Evolutionary conservation across 2,329 filamentous ascomycete species (phyloP).

Genomic region (Trichoderma cornu-damae): DNA sequence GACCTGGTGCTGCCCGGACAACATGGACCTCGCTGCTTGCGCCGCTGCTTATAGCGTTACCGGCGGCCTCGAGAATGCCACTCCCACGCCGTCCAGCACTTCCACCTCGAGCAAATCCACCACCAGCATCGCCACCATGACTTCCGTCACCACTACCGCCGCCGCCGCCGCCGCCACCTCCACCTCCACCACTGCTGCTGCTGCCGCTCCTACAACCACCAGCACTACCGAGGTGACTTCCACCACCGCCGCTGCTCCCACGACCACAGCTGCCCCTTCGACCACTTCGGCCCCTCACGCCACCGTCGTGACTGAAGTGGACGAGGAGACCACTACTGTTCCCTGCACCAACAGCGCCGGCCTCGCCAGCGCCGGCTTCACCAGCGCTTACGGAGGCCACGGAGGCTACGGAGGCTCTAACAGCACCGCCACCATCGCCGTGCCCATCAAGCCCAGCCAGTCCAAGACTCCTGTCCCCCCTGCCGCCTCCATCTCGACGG

Average conservation of each 20-base stretch:
- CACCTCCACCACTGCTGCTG: constrained; percentile 21
- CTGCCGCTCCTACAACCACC: constrained; percentile 23
- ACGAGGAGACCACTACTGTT: constrained; percentile 23
- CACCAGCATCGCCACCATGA: constrained; percentile 23
- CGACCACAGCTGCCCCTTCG: constrained; percentile 22
- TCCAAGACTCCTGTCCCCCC: constrained; percentile 10
- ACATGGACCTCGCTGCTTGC: constrained; percentile 49
- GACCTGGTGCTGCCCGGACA: constrained; percentile 59
- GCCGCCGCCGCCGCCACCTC: no score
- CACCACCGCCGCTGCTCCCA: constrained; percentile 25
- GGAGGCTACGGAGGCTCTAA: no score
- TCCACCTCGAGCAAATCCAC: constrained; percentile 26
- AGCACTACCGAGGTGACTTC: constrained; percentile 28
- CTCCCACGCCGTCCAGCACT: constrained; percentile 29
- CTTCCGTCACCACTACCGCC: constrained; percentile 25
- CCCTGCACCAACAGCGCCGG: constrained; percentile 22
- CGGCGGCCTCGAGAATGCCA: constrained; percentile 40
- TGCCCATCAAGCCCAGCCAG: constrained; percentile 26
- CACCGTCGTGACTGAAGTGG: constrained; percentile 19
- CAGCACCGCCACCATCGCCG: constrained; percentile 29
- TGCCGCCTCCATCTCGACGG: constrained; percentile 15
- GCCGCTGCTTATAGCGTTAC: constrained; percentile 48
- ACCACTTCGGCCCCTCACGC: constrained; percentile 29
- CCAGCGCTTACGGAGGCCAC: constrained; percentile 30
- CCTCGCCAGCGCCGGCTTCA: constrained; percentile 23